These are phyloP conservation scores for Wickerhamomyces queroliae DNA, from an alignment of 805 yeast species.

Conservation along the genomic window DNA sequence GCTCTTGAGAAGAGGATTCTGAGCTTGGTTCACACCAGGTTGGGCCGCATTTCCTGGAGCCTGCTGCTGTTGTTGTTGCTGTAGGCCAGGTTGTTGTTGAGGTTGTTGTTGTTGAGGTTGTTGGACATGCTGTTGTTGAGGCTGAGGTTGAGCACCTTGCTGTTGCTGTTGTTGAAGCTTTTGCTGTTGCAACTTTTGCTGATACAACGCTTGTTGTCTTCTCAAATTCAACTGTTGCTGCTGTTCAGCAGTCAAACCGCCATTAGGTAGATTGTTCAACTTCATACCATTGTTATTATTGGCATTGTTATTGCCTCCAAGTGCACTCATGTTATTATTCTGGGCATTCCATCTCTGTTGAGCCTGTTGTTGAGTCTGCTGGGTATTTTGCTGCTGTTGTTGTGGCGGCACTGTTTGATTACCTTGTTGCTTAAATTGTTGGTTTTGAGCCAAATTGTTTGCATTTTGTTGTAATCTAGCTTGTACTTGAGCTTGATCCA, in stretches of 20 bases:
- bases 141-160: slow-evolving; percentile 4
- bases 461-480: slow-evolving; percentile 2
- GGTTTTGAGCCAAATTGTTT: not conserved
- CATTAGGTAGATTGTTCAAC: slow-evolving; percentile 2
- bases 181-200: slow-evolving; percentile 6
- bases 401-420: not conserved
- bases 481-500: slow-evolving; percentile 2
- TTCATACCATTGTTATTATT: slow-evolving; percentile 1
- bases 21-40: not conserved
- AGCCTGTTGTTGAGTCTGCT: slow-evolving; percentile 4
- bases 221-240: slow-evolving; percentile 12
- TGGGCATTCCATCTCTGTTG: slow-evolving; percentile 5
- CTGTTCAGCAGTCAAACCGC: slow-evolving; percentile 8
- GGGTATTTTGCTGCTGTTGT: not conserved
- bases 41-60: not conserved
- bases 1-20: slow-evolving; percentile 5
- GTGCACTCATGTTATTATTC: no score
- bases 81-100: slow-evolving; percentile 18
- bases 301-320: not conserved
- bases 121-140: slow-evolving; percentile 11
- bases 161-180: slow-evolving; percentile 6
- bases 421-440: not conserved
- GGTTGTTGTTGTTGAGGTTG: slow-evolving; percentile 15
- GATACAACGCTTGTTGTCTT: slow-evolving; percentile 6
- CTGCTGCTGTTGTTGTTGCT: slow-evolving; percentile 12